Conservation (phyloP, 1,284 basidiomycete species). For the Papiliotrema fonsecae region DNA sequence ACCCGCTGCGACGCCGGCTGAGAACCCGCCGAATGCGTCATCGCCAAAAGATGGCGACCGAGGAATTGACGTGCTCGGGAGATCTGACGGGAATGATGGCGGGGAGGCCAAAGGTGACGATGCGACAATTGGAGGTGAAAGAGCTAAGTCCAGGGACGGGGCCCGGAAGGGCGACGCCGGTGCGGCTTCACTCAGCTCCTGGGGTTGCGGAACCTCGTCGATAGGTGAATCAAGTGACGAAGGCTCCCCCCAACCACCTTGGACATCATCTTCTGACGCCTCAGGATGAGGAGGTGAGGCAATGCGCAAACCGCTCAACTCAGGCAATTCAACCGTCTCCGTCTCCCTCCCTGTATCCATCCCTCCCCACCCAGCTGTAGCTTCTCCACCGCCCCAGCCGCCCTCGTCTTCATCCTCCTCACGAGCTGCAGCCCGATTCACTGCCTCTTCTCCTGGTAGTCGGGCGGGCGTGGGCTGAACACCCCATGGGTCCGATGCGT, state of each 20-base stretch:
- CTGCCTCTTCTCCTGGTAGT: conserved; percentile 2
- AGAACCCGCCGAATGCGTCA: conserved; percentile 29
- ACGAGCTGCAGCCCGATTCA: not conserved
- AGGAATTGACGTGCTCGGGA: conserved; percentile 7
- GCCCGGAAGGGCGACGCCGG: too few species aligned
- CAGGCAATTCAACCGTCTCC: too few species aligned
- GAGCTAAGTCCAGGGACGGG: not conserved
- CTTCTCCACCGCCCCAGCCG: not conserved
- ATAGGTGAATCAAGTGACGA: too few species aligned
- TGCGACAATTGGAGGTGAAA: not conserved
- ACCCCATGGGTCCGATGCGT: conserved; percentile 33
- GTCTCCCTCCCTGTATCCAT: too few species aligned
- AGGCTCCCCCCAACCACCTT: too few species aligned
- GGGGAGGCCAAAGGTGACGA: not conserved
- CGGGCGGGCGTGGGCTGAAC: not conserved
- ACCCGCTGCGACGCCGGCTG: conserved; percentile 11
- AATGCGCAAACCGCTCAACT: too few species aligned
- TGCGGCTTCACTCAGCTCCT: too few species aligned
- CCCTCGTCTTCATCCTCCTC: not conserved
- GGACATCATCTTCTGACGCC: too few species aligned
- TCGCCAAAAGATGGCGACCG: conserved; percentile 29
- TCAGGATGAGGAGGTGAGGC: too few species aligned
- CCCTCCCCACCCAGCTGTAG: not conserved
- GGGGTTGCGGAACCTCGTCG: too few species aligned
- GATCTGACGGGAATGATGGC: not conserved